Evolutionary conservation across 2,329 filamentous ascomycete species (phyloP), one percentile per base, ranked within the genome.

Genomic region (Salinomyces thailandicus): DNA sequence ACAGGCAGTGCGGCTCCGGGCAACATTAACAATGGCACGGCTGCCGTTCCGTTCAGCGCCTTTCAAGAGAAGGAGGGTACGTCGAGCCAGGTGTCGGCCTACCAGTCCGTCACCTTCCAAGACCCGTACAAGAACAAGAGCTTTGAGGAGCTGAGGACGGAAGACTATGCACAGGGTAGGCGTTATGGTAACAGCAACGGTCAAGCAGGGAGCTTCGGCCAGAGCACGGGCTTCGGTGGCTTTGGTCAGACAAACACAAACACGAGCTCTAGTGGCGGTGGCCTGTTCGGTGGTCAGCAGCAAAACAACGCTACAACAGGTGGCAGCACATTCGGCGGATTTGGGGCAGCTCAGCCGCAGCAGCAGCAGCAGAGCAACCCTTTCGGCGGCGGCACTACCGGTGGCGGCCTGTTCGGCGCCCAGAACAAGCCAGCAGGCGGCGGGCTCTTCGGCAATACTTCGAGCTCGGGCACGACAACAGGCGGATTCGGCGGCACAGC

Each of bases 121-220:
- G 77, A 79, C 16, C 74, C 81, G 1, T 93, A 89, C 65, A 79
- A 79, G 59, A 93, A 91, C 58, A 96, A 81, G 68, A 95, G 89
- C 7, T 75, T 84, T n/a, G 91, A 81, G 45, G 67, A 71, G 47
- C 42, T 71, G 48, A 61, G 67, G 44, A 38, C 93, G 43, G 85
- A 77, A 31, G 91, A 98, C 61, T 98, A 98, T 58, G 75, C 79
- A 41, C 82, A 87, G 60, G 87, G 87, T 34, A 78, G 87, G 41
- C 80, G 81, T 36, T 85, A 75, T 57, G 91, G 87, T 20, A 93
- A 89, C 60, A 72, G 74, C 28, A 85, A 81, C 43, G 85, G 85
- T 18, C 81, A 86, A 47, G 67, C 76, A 31, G 86, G 86, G 40
- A 83, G 81, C 5, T 95, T 95, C 60, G 89, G 86, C 13, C 70